phyloP scores from a whole-genome alignment of 306 rosid genomes.

The Vigna radiata region DNA sequence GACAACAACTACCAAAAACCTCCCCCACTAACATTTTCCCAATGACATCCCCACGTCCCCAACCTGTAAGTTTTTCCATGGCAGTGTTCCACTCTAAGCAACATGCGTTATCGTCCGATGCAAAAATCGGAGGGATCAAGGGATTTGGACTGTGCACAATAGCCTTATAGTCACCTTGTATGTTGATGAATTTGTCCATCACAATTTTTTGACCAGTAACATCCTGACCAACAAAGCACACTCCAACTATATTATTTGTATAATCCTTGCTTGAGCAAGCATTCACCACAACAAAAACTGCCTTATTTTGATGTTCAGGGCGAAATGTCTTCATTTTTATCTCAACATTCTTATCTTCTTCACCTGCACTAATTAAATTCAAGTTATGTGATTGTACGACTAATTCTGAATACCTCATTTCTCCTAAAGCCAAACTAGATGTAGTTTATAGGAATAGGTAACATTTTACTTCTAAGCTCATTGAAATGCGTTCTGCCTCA shows the following conservation, averaged over 20 bases:
- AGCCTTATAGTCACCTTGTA: slow-evolving; percentile 98
- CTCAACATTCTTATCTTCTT: slow-evolving; percentile 95
- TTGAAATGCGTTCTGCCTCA: slow-evolving; percentile 26
- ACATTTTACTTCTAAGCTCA: slow-evolving; percentile 47
- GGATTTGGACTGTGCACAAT: slow-evolving; percentile 94
- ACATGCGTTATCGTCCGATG: slow-evolving; percentile 92
- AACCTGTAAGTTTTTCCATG: slow-evolving; percentile 95
- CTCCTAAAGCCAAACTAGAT: slow-evolving; percentile 45
- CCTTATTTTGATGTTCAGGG: slow-evolving; percentile 63
- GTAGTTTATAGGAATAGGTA: slow-evolving; percentile 36
- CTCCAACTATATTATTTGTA: slow-evolving; percentile 84
- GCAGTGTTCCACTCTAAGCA: slow-evolving; percentile 99
- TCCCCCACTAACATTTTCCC: slow-evolving; percentile 97
- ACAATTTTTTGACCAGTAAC: slow-evolving; percentile 92
- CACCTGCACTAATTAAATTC: slow-evolving; percentile 78
- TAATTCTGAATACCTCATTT: slow-evolving; percentile 41
- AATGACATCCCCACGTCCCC: slow-evolving; percentile 71
- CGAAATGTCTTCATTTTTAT: slow-evolving; percentile 90
- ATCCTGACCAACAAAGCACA: slow-evolving; percentile 99
- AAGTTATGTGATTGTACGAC: slow-evolving; percentile 46
- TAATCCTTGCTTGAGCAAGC: slow-evolving; percentile 98
- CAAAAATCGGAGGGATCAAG: slow-evolving; percentile 97
- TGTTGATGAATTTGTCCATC: slow-evolving; percentile 95
- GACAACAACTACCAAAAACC: slow-evolving; percentile 90
- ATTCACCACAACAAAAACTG: slow-evolving; percentile 88